Evolutionary conservation across 805 yeast species (phyloP), one percentile per base, ranked within the genome.

Genomic region (Debaryomyces castellii): DNA sequence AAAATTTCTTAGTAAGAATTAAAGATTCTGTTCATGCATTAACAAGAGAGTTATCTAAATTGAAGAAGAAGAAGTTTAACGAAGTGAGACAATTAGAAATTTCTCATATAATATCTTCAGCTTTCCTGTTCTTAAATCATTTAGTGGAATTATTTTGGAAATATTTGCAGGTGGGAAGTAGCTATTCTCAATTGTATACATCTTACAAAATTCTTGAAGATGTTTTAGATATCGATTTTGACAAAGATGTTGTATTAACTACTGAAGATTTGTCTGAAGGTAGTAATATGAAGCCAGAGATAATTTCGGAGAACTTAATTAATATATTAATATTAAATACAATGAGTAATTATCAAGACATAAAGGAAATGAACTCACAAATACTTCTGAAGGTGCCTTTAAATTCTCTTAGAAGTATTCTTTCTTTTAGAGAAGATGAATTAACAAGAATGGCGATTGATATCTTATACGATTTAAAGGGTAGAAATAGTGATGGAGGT

Each of bases 401-500:
- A 1, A 53, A 66, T 1, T 16, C 12, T n/a, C 14, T 10, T 16
- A 25, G 3, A 50, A 46, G 3, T 16, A 51, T 14, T 20, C 49
- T 40, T 8, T n/a, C 28, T 9, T 56, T 55, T 8, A 40, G 67
- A 8, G 54, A 60, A 20, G 10, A 24, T n/a, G 44, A 39, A 18
- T 37, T 52, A 11, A 20, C 40, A n/a, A 28, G 36, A 0, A 57
- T 66, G 39, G 54, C 66, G 3, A 32, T 67, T 12, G 17, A 43
- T 0, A 51, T 73, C 39, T 53, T 78, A 35, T 49, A 57, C 22
- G 74, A 73, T 42, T 59, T 77, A 50, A 75, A 69, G 39, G 81
- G 85, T 32, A 80, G 90, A 44, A 80, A 75, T 47, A 83, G 87
- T 38, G 97, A 90, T 48, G 84, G 88, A 20, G 96, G 91, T 7